A percentile compares a stretch with the other conserved stretches of the same genome.
phyloP scores from a whole-genome alignment of 768 basidiomycete genomes.

The Rhodocollybia butyracea region DNA sequence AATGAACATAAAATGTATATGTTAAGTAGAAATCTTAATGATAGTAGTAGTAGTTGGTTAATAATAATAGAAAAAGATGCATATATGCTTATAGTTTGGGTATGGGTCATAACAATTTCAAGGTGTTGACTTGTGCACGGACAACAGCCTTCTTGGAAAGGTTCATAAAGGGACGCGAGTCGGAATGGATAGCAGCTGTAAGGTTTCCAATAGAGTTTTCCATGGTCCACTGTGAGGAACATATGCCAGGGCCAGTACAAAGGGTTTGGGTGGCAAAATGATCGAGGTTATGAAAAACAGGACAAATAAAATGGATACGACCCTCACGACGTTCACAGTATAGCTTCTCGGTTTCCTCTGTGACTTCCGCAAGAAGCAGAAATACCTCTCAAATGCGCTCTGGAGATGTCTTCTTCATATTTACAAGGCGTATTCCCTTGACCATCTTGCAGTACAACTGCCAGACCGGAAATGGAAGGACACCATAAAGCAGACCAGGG shows the following conservation, averaged over 20 bases:
- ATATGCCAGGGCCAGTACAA: conserved; percentile 12
- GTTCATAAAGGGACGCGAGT: conserved; percentile 12
- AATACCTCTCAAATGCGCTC: not conserved
- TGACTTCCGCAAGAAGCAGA: conserved; percentile 9
- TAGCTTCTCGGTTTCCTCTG: conserved; percentile 13
- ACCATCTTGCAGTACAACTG: conserved; percentile 10
- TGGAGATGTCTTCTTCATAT: conserved; percentile 14
- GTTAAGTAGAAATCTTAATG: too few relatives aligned
- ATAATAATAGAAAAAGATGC: too few relatives aligned
- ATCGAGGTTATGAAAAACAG: conserved; percentile 9
- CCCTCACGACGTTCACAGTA: conserved; percentile 9
- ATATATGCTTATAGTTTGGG: too few relatives aligned
- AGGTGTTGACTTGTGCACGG: too few relatives aligned
- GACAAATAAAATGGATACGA: conserved; percentile 16
- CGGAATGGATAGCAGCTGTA: not conserved
- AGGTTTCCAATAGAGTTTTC: conserved; percentile 13
- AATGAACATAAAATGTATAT: too few relatives aligned
- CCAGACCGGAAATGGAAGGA: conserved; percentile 5
- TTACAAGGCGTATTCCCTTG: conserved; percentile 15
- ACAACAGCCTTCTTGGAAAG: too few relatives aligned
- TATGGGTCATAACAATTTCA: too few relatives aligned
- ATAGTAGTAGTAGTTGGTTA: too few relatives aligned
- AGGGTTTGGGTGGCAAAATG: conserved; percentile 9
- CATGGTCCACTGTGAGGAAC: conserved; percentile 18
- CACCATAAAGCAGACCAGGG: conserved; percentile 7